Base-by-base conservation (phyloP, 2,329 filamentous ascomycete species). In the Pleoardoris graminearum region DNA sequence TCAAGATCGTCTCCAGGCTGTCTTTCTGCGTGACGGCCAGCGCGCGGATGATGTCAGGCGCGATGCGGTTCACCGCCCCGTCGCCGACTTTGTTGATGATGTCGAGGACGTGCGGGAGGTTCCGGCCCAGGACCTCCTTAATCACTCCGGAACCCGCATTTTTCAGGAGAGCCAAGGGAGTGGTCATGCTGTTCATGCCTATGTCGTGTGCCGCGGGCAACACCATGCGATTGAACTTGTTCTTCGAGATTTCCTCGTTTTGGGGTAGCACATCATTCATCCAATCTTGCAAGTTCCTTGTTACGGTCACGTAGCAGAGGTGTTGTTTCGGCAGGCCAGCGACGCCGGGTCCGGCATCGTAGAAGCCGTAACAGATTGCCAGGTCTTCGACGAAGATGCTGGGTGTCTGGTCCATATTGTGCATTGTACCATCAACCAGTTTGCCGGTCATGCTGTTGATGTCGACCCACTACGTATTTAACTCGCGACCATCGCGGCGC, bases 1-100 rank as follows among this genome's bases (percentile, higher is more conserved):
- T 65, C 44, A 82, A 71, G 39, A 82, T 77, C 6, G 70, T 69
- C 7, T 68, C 58, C 0, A 81, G 66, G 2, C 62, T 66, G 55
- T 82, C 78, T 56, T 82, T 82, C 45, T 82, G 79, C 7, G 79
- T 82, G 41, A 81, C 75, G 51, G 79, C 76, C 1, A 81, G 71
- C 6, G 76, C 77, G 50, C 72, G 70, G 58, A 82, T 74, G 60
- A 82, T 80, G 59, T 75, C 65, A 14, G 62, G 74, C 3, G 67
- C 68, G 19, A 73, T 70, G 32, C 46, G 59, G 17, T 67, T 65
- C 7, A 70, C 54, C 5, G 65, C 67, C 8, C 39, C 48, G 38
- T 70, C 66, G 30, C 60, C 54, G 41, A 69, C 52, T 50, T 67
- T 66, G 41, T 69, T 68, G 37, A 73, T 32, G 39, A 70, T 54